Evolutionary conservation across 2,329 filamentous ascomycete genomes (phyloP).

Genomic region (Microcyclospora pomicola): DNA sequence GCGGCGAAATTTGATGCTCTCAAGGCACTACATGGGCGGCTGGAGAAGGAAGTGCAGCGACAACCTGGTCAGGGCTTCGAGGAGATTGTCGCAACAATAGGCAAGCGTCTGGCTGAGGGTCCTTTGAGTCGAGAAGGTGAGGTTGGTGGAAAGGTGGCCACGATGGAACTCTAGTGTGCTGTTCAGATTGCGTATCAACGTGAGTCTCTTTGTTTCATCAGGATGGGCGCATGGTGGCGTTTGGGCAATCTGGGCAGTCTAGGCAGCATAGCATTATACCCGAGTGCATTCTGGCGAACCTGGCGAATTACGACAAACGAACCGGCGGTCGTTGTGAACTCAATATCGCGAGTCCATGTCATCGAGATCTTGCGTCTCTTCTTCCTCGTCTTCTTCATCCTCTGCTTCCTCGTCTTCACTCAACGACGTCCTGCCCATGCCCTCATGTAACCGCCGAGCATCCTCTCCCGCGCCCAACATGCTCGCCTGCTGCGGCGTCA

Average conservation of each 20-base stretch:
- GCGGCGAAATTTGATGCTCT: constrained; percentile 44
- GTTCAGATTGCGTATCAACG: too few relatives aligned
- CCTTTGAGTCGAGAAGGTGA: constrained; percentile 28
- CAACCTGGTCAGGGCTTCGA: constrained; percentile 21
- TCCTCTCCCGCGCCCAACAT: constrained; percentile 18
- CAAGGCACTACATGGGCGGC: constrained; percentile 31
- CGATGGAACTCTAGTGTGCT: constrained; percentile 25
- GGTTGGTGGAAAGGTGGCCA: constrained; percentile 32
- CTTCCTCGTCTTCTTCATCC: constrained; percentile 19
- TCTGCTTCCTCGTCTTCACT: constrained; percentile 9
- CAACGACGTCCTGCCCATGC: constrained; percentile 10
- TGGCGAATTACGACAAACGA: too few relatives aligned
- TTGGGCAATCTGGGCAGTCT: too few relatives aligned
- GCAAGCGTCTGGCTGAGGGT: constrained; percentile 29
- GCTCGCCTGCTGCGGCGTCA: constrained; percentile 30
- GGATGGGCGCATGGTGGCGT: too few relatives aligned
- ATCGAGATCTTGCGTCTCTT: constrained; percentile 24
- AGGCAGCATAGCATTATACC: too few relatives aligned
- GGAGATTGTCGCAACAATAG: constrained; percentile 29
- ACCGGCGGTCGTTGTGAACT: neutral
- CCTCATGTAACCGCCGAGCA: constrained; percentile 2
- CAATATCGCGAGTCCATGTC: constrained; percentile 21
- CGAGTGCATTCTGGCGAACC: too few relatives aligned
- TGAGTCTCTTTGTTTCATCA: too few relatives aligned
- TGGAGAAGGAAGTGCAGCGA: constrained; percentile 26